A percentile compares a stretch with the other conserved stretches of the same genome.
Evolutionary conservation across 306 rosid species (phyloP).

Genomic region (Betula pendula): DNA sequence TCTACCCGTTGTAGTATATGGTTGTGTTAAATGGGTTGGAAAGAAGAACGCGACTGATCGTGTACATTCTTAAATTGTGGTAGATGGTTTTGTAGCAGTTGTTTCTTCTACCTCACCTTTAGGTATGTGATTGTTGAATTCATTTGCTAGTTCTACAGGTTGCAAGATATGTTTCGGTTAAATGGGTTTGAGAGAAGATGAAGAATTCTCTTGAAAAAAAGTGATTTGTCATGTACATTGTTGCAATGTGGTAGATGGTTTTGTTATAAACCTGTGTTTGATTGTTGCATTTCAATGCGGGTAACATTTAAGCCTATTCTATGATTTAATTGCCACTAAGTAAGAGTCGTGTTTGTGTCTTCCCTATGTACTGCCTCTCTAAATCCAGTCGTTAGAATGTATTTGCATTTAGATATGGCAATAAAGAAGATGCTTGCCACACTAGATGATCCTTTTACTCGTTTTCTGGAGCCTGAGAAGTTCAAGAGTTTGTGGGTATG

Average conservation of each 20-base stretch:
- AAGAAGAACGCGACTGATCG: not conserved
- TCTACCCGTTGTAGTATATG: not conserved
- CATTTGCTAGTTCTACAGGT: not conserved
- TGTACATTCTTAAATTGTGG: not conserved
- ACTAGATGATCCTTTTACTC: constrained; percentile 87
- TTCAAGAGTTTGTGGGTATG: constrained; percentile 85
- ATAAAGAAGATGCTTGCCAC: constrained; percentile 97
- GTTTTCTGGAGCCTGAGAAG: constrained; percentile 92
- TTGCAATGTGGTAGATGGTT: not conserved
- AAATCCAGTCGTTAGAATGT: constrained; percentile 27
- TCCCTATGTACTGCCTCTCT: constrained; percentile 10
- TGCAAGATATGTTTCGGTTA: not conserved
- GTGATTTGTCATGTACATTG: not conserved
- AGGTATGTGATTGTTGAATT: not conserved
- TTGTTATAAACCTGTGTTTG: not conserved
- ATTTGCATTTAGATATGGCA: constrained; percentile 60
- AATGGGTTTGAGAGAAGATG: not conserved
- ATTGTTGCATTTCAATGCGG: not conserved
- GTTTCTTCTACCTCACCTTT: not conserved
- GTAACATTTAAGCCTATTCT: not conserved
- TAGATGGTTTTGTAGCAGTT: not conserved
- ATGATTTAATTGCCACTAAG: not conserved
- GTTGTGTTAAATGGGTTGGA: not conserved
- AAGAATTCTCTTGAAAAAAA: not conserved
- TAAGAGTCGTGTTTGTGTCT: constrained; percentile 19